These are phyloP conservation scores for Umbelopsis sp. DNA, from an alignment of 192 early-diverging fungal genomes.

Conservation along the genomic window DNA sequence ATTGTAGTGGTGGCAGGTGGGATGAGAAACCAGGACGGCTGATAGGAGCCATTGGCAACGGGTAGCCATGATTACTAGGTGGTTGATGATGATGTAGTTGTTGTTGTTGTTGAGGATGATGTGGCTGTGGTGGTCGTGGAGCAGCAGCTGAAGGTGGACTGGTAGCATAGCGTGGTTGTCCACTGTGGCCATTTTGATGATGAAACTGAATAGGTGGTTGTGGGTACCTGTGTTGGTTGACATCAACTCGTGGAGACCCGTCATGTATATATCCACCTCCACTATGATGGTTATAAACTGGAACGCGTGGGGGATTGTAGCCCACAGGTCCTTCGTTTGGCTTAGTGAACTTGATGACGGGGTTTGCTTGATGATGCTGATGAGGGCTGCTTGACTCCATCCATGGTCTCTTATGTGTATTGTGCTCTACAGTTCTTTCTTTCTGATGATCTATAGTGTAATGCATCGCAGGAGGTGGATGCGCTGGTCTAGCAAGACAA, in stretches of 20 bases:
- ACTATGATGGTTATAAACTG: background rate
- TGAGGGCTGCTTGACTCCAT: background rate
- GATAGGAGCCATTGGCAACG: background rate
- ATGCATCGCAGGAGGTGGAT: background rate
- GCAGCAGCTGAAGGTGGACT: background rate
- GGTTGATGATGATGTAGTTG: background rate
- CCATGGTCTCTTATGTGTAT: background rate
- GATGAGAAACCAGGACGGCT: background rate
- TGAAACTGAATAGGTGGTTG: background rate
- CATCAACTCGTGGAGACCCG: background rate
- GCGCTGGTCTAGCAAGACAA: background rate
- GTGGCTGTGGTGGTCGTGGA: background rate
- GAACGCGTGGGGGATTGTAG: background rate
- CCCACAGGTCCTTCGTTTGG: background rate
- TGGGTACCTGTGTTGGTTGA: background rate
- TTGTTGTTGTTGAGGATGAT: background rate
- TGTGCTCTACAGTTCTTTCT: background rate
- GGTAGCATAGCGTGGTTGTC: background rate
- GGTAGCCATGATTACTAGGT: background rate
- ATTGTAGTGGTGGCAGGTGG: constrained; percentile 7
- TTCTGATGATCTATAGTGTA: constrained; percentile 9
- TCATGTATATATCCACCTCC: background rate
- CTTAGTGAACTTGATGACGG: background rate
- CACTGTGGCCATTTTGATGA: background rate
- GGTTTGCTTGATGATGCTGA: background rate